Conservation (phyloP, 495 filamentous ascomycete species). For the Penicillium parvum region DNA sequence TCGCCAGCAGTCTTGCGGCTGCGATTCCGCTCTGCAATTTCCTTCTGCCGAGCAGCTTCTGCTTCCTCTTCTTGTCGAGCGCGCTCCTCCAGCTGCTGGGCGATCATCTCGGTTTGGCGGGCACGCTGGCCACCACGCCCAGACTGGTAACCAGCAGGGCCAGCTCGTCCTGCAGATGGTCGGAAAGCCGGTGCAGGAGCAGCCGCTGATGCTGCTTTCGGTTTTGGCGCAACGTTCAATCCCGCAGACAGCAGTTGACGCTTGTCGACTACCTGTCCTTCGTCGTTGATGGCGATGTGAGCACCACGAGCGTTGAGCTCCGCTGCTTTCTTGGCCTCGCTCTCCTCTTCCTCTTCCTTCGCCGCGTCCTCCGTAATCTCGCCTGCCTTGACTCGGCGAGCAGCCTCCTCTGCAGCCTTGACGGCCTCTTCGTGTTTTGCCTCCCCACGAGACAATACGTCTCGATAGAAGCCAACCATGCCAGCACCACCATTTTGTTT, state of each 20-base stretch:
- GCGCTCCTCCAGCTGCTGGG: conserved; percentile 60
- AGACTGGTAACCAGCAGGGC: conserved; percentile 32
- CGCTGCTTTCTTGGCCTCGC: conserved; percentile 64
- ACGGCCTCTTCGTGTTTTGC: conserved; percentile 63
- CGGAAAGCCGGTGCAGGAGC: conserved; percentile 29
- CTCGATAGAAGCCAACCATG: conserved; percentile 83
- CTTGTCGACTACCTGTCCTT: conserved; percentile 92
- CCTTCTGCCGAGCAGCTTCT: conserved; percentile 61
- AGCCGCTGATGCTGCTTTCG: conserved; percentile 39
- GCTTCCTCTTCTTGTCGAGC: conserved; percentile 75
- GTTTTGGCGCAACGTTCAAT: conserved; percentile 71
- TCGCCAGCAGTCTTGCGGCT: conserved; percentile 69
- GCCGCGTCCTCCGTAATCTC: conserved; percentile 22
- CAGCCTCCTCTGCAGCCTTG: conserved; percentile 64
- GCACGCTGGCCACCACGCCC: conserved; percentile 60
- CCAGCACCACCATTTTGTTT: conserved; percentile 62
- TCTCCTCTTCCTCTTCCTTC: conserved; percentile 52
- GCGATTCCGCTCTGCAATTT: conserved; percentile 69
- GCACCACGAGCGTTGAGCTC: conserved; percentile 70
- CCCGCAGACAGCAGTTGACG: conserved; percentile 83
- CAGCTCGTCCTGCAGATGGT: conserved; percentile 28
- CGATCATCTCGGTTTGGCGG: conserved; percentile 83
- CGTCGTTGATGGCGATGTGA: conserved; percentile 77
- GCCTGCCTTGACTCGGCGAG: conserved; percentile 48
- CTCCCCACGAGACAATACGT: conserved; percentile 74